phyloP scores from a whole-genome alignment of 2,329 filamentous ascomycete species.

The Colletotrichum chrysophilum region DNA sequence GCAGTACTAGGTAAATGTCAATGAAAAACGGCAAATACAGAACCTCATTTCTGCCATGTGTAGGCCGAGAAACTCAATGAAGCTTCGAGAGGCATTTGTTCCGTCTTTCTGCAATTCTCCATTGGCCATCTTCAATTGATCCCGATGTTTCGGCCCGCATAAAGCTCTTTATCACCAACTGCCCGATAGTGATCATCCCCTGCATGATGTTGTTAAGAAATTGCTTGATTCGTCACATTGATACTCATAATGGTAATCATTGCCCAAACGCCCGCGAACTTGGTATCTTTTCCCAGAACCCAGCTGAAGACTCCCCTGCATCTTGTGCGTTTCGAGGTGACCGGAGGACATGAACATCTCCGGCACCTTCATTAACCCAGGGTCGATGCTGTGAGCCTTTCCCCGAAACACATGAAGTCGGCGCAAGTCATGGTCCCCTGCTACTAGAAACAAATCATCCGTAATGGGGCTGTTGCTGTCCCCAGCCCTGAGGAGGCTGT shows the following conservation, averaged over 20 bases:
- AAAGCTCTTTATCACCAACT: background rate
- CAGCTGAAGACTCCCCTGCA: background rate
- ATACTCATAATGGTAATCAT: background rate
- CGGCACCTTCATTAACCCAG: background rate
- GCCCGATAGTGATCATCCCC: background rate
- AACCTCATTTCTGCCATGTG: background rate
- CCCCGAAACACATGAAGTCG: background rate
- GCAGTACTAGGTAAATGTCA: background rate
- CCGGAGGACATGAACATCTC: background rate
- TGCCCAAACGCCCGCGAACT: background rate
- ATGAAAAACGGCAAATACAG: background rate
- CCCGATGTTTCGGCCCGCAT: background rate
- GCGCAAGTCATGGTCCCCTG: background rate
- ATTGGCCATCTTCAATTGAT: fast-evolving
- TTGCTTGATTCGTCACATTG: background rate
- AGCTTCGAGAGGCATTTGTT: background rate
- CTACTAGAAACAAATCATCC: background rate
- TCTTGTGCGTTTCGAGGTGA: background rate
- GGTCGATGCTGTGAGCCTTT: background rate
- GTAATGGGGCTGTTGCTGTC: constrained; percentile 16
- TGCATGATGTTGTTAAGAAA: background rate
- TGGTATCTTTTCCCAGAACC: background rate
- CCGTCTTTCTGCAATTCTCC: background rate
- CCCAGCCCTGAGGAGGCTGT: constrained; percentile 39
- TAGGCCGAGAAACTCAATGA: background rate